phyloP scores from a whole-genome alignment of 2,329 filamentous ascomycete genomes.

The Sordariomycetes sp. region DNA sequence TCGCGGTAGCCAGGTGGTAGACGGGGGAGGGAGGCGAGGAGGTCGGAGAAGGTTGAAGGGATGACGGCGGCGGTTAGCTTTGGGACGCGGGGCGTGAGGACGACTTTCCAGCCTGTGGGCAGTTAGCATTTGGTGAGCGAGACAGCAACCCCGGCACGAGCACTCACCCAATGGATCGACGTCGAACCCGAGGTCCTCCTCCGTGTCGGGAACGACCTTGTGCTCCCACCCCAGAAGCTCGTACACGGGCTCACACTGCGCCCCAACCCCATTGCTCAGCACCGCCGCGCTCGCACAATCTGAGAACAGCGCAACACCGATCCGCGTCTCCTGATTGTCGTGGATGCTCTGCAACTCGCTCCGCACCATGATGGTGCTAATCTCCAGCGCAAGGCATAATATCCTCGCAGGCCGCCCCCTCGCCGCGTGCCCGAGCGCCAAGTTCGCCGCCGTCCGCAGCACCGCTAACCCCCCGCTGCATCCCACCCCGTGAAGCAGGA shows the following conservation, averaged over 20 bases:
- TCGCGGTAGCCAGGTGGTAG: slow-evolving; percentile 29
- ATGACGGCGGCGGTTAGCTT: slow-evolving; percentile 38
- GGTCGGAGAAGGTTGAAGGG: slow-evolving; percentile 36
- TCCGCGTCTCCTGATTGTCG: slow-evolving; percentile 44
- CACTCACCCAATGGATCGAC: slow-evolving; percentile 43
- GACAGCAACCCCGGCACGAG: not conserved
- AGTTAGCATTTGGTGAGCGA: slow-evolving; percentile 2
- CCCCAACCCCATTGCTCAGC: slow-evolving; percentile 49
- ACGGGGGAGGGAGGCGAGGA: slow-evolving; percentile 23
- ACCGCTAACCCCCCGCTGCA: slow-evolving; percentile 51
- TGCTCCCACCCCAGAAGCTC: slow-evolving; percentile 55
- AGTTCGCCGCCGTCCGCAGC: slow-evolving; percentile 50
- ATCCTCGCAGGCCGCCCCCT: slow-evolving; percentile 46
- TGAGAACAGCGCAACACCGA: slow-evolving; percentile 54
- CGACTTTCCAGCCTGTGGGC: slow-evolving; percentile 47
- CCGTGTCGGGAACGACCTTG: slow-evolving; percentile 45
- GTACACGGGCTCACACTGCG: slow-evolving; percentile 29
- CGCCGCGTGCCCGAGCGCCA: slow-evolving; percentile 49
- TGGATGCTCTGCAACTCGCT: slow-evolving; percentile 53
- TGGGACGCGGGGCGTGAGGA: slow-evolving; percentile 48
- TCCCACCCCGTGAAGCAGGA: slow-evolving; percentile 52
- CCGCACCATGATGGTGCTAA: slow-evolving; percentile 46
- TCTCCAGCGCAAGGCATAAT: slow-evolving; percentile 50
- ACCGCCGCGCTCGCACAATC: slow-evolving; percentile 56
- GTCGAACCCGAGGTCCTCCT: slow-evolving; percentile 51